Base-by-base conservation (phyloP, 768 basidiomycete species). In the Lanmaoa rubissima region DNA sequence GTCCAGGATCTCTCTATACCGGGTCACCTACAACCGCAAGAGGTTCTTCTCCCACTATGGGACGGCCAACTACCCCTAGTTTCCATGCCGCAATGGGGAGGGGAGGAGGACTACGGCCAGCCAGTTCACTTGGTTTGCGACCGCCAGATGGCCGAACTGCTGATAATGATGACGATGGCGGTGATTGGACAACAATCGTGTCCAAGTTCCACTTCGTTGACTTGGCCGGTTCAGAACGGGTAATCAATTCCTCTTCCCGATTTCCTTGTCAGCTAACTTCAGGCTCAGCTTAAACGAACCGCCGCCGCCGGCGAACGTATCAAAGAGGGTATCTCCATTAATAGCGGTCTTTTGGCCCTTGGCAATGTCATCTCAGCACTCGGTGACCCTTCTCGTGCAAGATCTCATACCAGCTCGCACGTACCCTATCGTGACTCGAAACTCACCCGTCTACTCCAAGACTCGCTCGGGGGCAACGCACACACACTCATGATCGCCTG, bases 191-290 rank as follows among this genome's bases (percentile, higher is more conserved):
- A 14, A 94, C 92, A 0, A 83, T 95, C 41, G 85, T 89, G 38
- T 94, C 92, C 45, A 99, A 99, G 69, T 98, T 98, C 75, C 95
- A 99, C 73, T 98, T 98, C 63, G 97, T 99, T 28, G 97, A 99
- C 75, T 74, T 99, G 67, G 97, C 97, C 28, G 97, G 97, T 39
- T 95, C 92, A 40, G 97, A 99, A 77, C 78, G 97, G 65, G 90
- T 94, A 71, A 69, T 76, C 28, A 42, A 54, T 48, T 57, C 13
- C 11, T 60, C 42, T 57, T 58, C 32, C 8, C n/a, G 50, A 46
- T 40, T 19, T 51, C 24, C 32, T 46, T 51, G 41, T 51, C 26
- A 53, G 58, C 66, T 68, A 57, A 67, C 51, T 53, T 57, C 28
- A 54, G 60, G 63, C 62, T 41, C 64, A 94, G 90, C 80, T 99